Evolutionary conservation across 345 rosid genomes (phyloP).

Genomic region (Murraya paniculata): DNA sequence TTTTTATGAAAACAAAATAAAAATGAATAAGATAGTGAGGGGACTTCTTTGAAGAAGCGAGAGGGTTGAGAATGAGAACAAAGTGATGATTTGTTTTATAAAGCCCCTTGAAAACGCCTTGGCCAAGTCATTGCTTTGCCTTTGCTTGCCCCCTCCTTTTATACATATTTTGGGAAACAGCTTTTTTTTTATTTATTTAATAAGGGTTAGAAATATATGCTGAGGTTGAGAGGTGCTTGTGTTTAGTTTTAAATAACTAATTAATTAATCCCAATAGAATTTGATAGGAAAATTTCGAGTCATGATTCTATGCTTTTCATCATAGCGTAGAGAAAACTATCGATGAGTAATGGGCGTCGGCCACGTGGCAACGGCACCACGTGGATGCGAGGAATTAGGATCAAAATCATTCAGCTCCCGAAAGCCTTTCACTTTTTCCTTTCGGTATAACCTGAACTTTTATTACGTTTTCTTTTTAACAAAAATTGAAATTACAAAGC

Average conservation of each 20-base stretch:
- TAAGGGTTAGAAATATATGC: not conserved
- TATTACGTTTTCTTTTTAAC: too few relatives aligned
- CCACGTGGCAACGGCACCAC: not conserved
- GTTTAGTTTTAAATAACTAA: not conserved
- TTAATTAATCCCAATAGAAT: not conserved
- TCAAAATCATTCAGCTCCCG: not conserved
- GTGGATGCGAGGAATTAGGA: not conserved
- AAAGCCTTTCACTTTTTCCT: not conserved
- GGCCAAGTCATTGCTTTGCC: not conserved
- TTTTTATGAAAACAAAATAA: not conserved
- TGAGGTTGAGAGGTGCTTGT: too few relatives aligned
- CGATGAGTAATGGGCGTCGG: too few relatives aligned
- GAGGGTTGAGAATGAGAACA: constrained; percentile 41
- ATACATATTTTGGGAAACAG: not conserved
- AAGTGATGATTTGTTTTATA: constrained; percentile 21
- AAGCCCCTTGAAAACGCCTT: not conserved
- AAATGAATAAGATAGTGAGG: too few relatives aligned
- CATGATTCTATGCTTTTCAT: not conserved
- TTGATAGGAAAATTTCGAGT: not conserved
- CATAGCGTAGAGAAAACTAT: not conserved
- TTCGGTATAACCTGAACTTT: too few relatives aligned
- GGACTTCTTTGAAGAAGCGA: constrained; percentile 3
- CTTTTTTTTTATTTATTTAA: not conserved
- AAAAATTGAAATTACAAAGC: too few relatives aligned
- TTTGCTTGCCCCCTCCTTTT: not conserved